A percentile compares a stretch with the other conserved stretches of the same genome.
These are phyloP conservation scores for Euphorbia pulcherrima DNA, from an alignment of 345 rosid genomes.

Conservation along the genomic window DNA sequence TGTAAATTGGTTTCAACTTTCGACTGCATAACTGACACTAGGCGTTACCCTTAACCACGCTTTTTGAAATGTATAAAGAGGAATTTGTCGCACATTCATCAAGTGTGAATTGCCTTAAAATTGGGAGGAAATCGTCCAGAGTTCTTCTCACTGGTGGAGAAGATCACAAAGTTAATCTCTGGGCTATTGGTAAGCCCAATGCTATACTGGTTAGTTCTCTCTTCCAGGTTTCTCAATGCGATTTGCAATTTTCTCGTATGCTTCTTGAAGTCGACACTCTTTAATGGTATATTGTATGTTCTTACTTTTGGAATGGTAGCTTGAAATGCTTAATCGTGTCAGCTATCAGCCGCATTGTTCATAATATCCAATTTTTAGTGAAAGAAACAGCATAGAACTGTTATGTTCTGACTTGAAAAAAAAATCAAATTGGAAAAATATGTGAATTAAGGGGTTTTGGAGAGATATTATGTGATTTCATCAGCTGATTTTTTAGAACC, in stretches of 20 bases:
- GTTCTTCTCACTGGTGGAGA: constrained; percentile 82
- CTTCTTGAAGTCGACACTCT: background rate
- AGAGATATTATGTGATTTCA: background rate
- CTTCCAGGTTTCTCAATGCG: background rate
- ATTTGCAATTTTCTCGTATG: background rate
- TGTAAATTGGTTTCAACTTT: background rate
- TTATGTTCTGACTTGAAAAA: background rate
- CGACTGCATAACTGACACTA: constrained; percentile 14
- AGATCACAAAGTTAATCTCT: constrained; percentile 85
- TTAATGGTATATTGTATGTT: background rate
- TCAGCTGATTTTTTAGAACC: background rate
- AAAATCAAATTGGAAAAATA: background rate
- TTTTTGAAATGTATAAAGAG: constrained; percentile 51
- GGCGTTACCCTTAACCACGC: constrained; percentile 45
- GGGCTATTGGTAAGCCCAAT: constrained; percentile 86
- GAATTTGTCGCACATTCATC: constrained; percentile 90
- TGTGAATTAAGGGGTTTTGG: too few relatives aligned
- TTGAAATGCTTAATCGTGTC: background rate
- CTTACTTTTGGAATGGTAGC: background rate
- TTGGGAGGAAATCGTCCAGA: constrained; percentile 78
- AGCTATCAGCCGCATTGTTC: background rate
- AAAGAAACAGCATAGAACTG: background rate
- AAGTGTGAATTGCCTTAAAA: constrained; percentile 72
- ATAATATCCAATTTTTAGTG: background rate
- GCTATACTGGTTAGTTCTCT: constrained; percentile 64